These are phyloP conservation scores for Pyricularia grisea DNA, from an alignment of 2,329 filamentous ascomycete species.

Conservation along the genomic window DNA sequence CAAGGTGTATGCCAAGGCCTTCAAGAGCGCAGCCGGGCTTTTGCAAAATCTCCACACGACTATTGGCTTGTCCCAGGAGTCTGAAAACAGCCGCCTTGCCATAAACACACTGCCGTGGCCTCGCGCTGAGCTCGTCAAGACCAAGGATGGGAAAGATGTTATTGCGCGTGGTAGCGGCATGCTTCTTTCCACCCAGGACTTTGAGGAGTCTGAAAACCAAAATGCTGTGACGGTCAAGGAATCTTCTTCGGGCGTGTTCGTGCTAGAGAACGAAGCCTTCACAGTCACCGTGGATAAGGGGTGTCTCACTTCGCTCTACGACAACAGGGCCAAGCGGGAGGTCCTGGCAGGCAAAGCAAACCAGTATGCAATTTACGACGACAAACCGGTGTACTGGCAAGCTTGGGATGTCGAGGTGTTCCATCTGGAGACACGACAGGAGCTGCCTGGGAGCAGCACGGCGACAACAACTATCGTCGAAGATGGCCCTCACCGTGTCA, in stretches of 20 bases:
- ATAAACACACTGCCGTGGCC: slow-evolving; percentile 55
- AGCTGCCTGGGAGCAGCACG: slow-evolving; percentile 31
- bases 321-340: slow-evolving; percentile 46
- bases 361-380: slow-evolving; percentile 58
- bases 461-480: slow-evolving; percentile 41
- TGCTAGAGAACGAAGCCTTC: slow-evolving; percentile 46
- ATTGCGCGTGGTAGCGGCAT: slow-evolving; percentile 16
- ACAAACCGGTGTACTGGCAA: slow-evolving; percentile 64
- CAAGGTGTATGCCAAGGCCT: slow-evolving; percentile 50
- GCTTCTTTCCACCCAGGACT: slow-evolving; percentile 8
- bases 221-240: slow-evolving; percentile 37
- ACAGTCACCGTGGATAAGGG: slow-evolving; percentile 45
- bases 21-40: slow-evolving; percentile 43
- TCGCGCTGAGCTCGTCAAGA: slow-evolving; percentile 39
- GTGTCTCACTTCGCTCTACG: slow-evolving; percentile 52
- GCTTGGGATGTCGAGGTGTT: slow-evolving; percentile 65
- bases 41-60: slow-evolving; percentile 42
- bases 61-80: slow-evolving; percentile 37
- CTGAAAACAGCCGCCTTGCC: slow-evolving; percentile 6
- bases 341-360: slow-evolving; percentile 52
- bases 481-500: slow-evolving; percentile 40
- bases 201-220: slow-evolving; percentile 6
- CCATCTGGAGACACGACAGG: slow-evolving; percentile 53
- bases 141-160: slow-evolving; percentile 22
- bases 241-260: slow-evolving; percentile 37